phyloP scores from a whole-genome alignment of 208 protist species.

The Porcisia hertigi region DNA sequence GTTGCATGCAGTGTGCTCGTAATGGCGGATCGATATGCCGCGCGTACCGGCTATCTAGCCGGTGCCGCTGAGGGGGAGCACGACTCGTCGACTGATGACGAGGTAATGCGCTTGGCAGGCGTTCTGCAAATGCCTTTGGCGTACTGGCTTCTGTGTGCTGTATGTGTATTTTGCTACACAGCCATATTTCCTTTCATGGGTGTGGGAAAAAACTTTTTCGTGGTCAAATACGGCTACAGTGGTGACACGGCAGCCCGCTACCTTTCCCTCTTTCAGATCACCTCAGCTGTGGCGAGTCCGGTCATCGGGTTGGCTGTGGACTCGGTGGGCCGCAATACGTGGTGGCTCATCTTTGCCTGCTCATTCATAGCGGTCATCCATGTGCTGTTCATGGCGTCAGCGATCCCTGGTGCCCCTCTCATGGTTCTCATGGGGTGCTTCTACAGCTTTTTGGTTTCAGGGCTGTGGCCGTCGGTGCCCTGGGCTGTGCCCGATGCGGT shows the following conservation, averaged over 20 bases:
- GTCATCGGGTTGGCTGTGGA: constrained; percentile 85
- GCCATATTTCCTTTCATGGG: constrained; percentile 89
- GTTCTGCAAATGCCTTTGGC: constrained; percentile 55
- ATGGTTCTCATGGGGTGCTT: constrained; percentile 82
- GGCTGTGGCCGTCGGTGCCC: constrained; percentile 88
- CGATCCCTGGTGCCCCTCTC: constrained; percentile 58
- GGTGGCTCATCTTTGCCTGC: constrained; percentile 66
- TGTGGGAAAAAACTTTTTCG: constrained; percentile 80
- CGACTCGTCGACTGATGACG: constrained; percentile 20
- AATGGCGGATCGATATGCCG: constrained; percentile 70
- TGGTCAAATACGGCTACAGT: constrained; percentile 83
- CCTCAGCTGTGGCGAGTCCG: constrained; percentile 75
- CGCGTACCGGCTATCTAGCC: constrained; percentile 65
- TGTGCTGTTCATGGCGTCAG: constrained; percentile 76
- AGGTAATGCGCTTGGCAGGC: constrained; percentile 34
- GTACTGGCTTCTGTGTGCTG: constrained; percentile 79
- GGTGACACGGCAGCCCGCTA: constrained; percentile 55
- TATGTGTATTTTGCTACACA: constrained; percentile 89
- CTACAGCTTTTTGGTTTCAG: constrained; percentile 88
- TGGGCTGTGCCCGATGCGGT: constrained; percentile 69
- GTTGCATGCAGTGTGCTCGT: constrained; percentile 60
- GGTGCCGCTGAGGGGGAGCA: constrained; percentile 32
- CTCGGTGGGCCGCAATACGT: constrained; percentile 74
- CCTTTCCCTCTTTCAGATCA: constrained; percentile 88
- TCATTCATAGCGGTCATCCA: constrained; percentile 61